These are phyloP conservation scores for Scedosporium aurantiacum DNA, from an alignment of 2,329 filamentous ascomycete species.

Conservation along the genomic window DNA sequence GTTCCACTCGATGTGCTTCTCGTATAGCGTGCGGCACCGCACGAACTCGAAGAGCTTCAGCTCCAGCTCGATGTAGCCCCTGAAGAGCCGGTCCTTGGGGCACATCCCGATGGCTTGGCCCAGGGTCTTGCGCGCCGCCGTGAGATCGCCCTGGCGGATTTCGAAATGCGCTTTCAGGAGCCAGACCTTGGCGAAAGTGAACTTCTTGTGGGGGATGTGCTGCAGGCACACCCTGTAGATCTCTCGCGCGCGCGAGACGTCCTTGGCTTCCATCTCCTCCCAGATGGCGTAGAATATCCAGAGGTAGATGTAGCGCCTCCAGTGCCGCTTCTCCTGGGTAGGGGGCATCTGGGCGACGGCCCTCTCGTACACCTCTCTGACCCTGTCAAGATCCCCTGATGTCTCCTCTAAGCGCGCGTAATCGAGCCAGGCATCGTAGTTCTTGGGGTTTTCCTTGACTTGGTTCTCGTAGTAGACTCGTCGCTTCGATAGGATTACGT, in stretches of 20 bases:
- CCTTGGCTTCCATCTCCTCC: slow-evolving; percentile 80
- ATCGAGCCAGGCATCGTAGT: slow-evolving; percentile 97
- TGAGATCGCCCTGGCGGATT: slow-evolving; percentile 72
- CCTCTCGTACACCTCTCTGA: slow-evolving; percentile 88
- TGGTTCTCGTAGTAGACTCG: slow-evolving; percentile 90
- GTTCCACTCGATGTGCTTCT: slow-evolving; percentile 91
- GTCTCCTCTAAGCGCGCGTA: slow-evolving; percentile 84
- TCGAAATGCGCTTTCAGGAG: slow-evolving; percentile 89
- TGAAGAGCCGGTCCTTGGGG: slow-evolving; percentile 91
- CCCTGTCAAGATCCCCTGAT: slow-evolving; percentile 68
- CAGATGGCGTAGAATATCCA: slow-evolving; percentile 97
- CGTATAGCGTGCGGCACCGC: slow-evolving; percentile 80
- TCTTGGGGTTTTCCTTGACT: slow-evolving; percentile 85
- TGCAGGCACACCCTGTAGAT: slow-evolving; percentile 84
- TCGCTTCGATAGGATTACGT: slow-evolving; percentile 90
- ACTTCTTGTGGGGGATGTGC: slow-evolving; percentile 87
- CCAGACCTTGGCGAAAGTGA: slow-evolving; percentile 97
- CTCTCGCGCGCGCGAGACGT: slow-evolving; percentile 68
- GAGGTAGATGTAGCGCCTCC: slow-evolving; percentile 93
- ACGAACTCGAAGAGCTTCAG: slow-evolving; percentile 89
- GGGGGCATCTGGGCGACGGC: slow-evolving; percentile 93
- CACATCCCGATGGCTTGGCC: slow-evolving; percentile 88
- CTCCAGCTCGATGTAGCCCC: slow-evolving; percentile 86
- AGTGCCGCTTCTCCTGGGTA: slow-evolving; percentile 92
- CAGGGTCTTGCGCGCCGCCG: slow-evolving; percentile 73